A percentile compares a stretch with the other conserved stretches of the same genome.
phyloP scores from a whole-genome alignment of 2,329 filamentous ascomycete species.

The Ophiocordyceps unilateralis region DNA sequence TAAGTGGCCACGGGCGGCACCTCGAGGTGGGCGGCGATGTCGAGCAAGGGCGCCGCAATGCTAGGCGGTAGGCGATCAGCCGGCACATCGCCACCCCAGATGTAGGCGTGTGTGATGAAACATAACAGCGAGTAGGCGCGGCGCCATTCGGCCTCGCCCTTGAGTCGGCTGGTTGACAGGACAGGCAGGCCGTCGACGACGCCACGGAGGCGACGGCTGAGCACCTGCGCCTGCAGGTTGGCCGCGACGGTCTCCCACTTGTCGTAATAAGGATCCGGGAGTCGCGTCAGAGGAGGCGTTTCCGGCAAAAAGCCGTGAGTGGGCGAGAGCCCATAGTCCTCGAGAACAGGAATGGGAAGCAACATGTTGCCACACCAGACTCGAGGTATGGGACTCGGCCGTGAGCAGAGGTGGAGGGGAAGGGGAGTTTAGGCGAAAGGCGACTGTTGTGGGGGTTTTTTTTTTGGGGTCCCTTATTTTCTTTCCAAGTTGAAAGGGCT shows the following conservation, averaged over 20 bases:
- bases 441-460: neutral
- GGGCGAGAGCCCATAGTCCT: constrained; percentile 66
- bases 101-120: constrained; percentile 88
- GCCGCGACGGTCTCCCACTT: constrained; percentile 80
- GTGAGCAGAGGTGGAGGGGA: neutral
- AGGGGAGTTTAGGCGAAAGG: neutral
- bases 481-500: neutral
- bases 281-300: constrained; percentile 57
- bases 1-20: constrained; percentile 89
- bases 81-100: constrained; percentile 83
- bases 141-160: constrained; percentile 79
- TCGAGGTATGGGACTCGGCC: neutral
- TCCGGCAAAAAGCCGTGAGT: constrained; percentile 77
- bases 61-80: constrained; percentile 62
- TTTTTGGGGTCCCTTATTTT: neutral
- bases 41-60: constrained; percentile 67
- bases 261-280: constrained; percentile 83
- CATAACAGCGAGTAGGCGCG: constrained; percentile 78
- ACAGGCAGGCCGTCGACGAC: constrained; percentile 69
- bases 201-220: constrained; percentile 66
- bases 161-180: constrained; percentile 65
- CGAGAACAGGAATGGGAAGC: constrained; percentile 42
- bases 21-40: constrained; percentile 62
- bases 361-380: constrained; percentile 23
- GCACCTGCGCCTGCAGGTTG: constrained; percentile 73